These are phyloP conservation scores for Sclerotinia spermophila DNA, from an alignment of 2,329 filamentous ascomycete species.

Conservation along the genomic window DNA sequence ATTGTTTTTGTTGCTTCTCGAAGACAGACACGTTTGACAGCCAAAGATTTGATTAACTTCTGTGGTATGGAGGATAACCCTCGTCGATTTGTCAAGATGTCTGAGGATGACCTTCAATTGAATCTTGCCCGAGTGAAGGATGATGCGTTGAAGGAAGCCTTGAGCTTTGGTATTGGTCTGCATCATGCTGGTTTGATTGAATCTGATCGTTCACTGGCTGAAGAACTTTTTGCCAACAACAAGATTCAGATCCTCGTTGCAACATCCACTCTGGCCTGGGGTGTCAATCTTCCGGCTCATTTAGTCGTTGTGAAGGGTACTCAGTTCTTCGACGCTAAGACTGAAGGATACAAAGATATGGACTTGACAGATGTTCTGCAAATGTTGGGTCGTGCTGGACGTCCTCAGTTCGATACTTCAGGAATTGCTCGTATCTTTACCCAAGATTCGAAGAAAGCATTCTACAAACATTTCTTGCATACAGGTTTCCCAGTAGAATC, in stretches of 20 bases:
- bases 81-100: conserved; percentile 87
- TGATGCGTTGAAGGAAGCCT: conserved; percentile 84
- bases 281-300: conserved; percentile 95
- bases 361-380: conserved; percentile 96
- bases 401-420: conserved; percentile 93
- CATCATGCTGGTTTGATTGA: conserved; percentile 97
- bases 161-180: conserved; percentile 94
- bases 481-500: conserved; percentile 98
- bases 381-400: conserved; percentile 93
- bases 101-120: conserved; percentile 85
- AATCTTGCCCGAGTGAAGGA: conserved; percentile 92
- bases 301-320: conserved; percentile 97
- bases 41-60: conserved; percentile 93
- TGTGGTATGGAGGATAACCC: conserved; percentile 99
- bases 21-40: conserved; percentile 89
- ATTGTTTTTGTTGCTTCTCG: conserved; percentile 98
- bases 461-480: conserved; percentile 98
- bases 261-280: conserved; percentile 88
- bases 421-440: conserved; percentile 97
- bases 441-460: conserved; percentile 95
- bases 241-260: conserved; percentile 97
- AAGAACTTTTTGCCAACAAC: conserved; percentile 94
- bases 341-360: conserved; percentile 98
- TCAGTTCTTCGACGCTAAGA: conserved; percentile 97
- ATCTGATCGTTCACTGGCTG: conserved; percentile 83